Percentiles rank a stretch among this genome's conserved stretches.
Conservation (phyloP, 257 asterid genomes). For the Linaria vulgaris region DNA sequence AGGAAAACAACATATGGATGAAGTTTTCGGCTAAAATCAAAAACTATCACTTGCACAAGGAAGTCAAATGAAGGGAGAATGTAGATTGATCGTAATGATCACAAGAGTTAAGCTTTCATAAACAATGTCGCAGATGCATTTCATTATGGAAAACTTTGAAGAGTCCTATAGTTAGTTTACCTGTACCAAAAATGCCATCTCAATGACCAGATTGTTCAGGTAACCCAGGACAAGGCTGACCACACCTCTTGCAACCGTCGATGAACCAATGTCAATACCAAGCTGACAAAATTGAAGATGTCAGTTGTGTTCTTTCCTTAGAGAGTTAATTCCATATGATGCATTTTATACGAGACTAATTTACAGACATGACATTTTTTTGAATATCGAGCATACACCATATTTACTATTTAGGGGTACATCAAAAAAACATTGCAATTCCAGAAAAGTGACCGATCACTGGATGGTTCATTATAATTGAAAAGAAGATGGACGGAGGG, state of each 20-base stretch:
- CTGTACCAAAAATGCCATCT: constrained; percentile 87
- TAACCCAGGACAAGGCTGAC: constrained; percentile 85
- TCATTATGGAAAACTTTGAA: neutral
- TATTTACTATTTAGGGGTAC: neutral
- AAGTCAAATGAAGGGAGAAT: no score
- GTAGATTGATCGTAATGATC: neutral
- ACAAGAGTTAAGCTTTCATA: neutral
- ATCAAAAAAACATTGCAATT: no score
- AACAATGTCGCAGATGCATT: neutral
- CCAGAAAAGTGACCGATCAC: no score
- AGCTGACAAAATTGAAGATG: constrained; percentile 40
- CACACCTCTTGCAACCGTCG: constrained; percentile 91
- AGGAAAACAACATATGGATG: neutral
- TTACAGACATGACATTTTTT: neutral
- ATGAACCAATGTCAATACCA: constrained; percentile 80
- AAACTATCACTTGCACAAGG: neutral
- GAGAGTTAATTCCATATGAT: neutral
- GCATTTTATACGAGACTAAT: neutral
- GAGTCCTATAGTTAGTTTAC: constrained; percentile 29
- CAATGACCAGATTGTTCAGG: constrained; percentile 76
- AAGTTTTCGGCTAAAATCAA: neutral
- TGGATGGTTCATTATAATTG: no score
- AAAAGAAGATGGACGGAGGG: neutral
- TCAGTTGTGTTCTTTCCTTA: constrained; percentile 1
- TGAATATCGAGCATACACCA: neutral